Evolutionary conservation across 176 grass and related monocot genomes (phyloP).

Genomic region (Cenchrus purpureus): DNA sequence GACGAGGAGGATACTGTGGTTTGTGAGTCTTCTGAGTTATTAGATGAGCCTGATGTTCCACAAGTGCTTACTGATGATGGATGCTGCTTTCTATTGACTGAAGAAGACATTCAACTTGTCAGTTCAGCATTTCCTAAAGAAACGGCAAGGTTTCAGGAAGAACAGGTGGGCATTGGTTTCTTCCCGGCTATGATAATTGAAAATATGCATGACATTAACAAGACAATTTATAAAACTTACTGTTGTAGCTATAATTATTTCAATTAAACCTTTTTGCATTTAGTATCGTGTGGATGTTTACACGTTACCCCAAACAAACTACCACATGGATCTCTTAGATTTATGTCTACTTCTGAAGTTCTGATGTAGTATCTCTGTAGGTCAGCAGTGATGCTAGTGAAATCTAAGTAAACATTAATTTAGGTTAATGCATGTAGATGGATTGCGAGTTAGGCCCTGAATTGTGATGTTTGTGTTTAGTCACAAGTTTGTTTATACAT

Average conservation of each 20-base stretch:
- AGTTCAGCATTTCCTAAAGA: constrained; percentile 83
- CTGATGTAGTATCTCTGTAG: background rate
- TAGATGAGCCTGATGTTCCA: constrained; percentile 77
- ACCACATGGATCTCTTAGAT: background rate
- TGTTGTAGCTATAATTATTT: background rate
- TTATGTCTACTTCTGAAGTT: background rate
- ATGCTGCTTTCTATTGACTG: constrained; percentile 62
- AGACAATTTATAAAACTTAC: background rate
- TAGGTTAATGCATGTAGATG: background rate
- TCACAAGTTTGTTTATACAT: background rate
- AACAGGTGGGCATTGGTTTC: constrained; percentile 55
- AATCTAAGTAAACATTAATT: background rate
- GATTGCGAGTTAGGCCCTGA: background rate
- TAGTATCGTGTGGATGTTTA: background rate
- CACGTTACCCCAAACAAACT: background rate
- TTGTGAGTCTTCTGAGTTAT: constrained; percentile 51
- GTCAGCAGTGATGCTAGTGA: background rate
- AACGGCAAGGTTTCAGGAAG: constrained; percentile 59
- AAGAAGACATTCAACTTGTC: constrained; percentile 92
- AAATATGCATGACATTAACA: background rate
- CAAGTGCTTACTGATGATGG: constrained; percentile 68
- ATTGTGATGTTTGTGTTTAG: constrained; percentile 1
- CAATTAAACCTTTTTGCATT: background rate
- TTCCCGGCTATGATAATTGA: constrained; percentile 27
- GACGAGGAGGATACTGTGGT: constrained; percentile 40